Conservation (phyloP, 257 asterid species). For the Mentha longifolia region DNA sequence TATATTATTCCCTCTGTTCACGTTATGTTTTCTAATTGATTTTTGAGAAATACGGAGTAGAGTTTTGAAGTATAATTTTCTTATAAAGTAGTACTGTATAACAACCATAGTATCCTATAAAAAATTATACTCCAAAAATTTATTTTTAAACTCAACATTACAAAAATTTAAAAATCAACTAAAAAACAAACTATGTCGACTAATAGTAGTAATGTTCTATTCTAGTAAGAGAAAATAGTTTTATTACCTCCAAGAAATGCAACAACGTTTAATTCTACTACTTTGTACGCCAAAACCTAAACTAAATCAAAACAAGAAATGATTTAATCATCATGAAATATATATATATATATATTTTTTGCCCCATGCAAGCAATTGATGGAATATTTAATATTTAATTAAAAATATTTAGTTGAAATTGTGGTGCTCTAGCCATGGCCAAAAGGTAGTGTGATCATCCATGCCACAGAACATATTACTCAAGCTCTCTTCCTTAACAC, state of each 20-base stretch:
- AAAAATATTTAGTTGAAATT: conserved; percentile 57
- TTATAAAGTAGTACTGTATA: too few species aligned
- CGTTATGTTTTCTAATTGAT: too few species aligned
- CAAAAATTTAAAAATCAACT: too few species aligned
- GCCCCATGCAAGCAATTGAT: background rate
- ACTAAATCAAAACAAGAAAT: conserved; percentile 16
- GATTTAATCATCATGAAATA: conserved; percentile 6
- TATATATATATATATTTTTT: too few species aligned
- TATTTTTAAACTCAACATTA: too few species aligned
- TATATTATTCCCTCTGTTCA: too few species aligned
- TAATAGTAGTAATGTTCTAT: too few species aligned
- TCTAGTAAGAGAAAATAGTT: background rate
- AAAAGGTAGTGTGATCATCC: conserved; percentile 90
- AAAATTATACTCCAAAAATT: too few species aligned
- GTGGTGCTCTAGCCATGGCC: conserved; percentile 97
- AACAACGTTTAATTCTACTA: conserved; percentile 23
- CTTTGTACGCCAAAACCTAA: conserved; percentile 39
- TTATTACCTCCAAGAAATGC: conserved; percentile 36
- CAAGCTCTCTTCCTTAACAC: conserved; percentile 81
- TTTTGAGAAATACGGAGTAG: too few species aligned
- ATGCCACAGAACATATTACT: conserved; percentile 80
- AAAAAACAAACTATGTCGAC: too few species aligned
- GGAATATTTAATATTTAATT: conserved; percentile 17
- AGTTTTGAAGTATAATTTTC: too few species aligned
- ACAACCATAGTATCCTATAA: too few species aligned